Conservation (phyloP, 495 filamentous ascomycete genomes). For the Rhypophila decipiens region DNA sequence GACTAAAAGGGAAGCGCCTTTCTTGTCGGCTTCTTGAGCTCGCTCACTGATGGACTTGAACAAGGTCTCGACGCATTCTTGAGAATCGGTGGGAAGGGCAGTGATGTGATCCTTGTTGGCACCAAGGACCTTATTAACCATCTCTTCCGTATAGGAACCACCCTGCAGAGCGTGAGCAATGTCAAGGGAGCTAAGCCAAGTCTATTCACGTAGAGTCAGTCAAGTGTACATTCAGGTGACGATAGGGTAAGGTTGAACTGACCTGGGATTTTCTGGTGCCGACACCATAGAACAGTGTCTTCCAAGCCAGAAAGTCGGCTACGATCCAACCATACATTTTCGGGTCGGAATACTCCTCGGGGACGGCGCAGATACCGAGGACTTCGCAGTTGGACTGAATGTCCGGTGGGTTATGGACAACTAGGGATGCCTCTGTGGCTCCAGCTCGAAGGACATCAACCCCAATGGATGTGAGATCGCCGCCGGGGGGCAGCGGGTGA, state of each 20-base stretch:
- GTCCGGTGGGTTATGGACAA: conserved; percentile 27
- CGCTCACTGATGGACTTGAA: conserved; percentile 10
- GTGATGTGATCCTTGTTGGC: conserved; percentile 13
- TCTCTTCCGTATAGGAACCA: conserved; percentile 4
- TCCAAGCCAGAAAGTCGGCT: conserved; percentile 31
- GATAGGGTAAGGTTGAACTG: not conserved
- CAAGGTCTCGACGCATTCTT: conserved; percentile 12
- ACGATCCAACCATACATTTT: conserved; percentile 31
- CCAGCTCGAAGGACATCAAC: conserved; percentile 4
- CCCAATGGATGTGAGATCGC: not conserved
- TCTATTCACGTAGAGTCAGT: conserved; percentile 11
- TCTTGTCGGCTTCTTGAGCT: conserved; percentile 9
- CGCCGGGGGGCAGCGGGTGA: not conserved
- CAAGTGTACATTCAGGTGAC: not conserved
- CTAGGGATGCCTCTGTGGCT: conserved; percentile 14
- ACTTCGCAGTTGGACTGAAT: conserved; percentile 18
- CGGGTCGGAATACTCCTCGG: conserved; percentile 14
- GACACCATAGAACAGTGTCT: conserved; percentile 24
- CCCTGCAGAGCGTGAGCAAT: conserved; percentile 9
- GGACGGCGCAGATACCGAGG: conserved; percentile 28
- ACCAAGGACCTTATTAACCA: conserved; percentile 6
- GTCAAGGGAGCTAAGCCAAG: conserved; percentile 24
- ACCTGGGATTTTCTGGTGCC: conserved; percentile 13
- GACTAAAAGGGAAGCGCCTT: conserved; percentile 18
- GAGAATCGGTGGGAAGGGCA: conserved; percentile 11